Conservation (phyloP, 176 grass and related monocot genomes). For the Triticum turgidum region DNA sequence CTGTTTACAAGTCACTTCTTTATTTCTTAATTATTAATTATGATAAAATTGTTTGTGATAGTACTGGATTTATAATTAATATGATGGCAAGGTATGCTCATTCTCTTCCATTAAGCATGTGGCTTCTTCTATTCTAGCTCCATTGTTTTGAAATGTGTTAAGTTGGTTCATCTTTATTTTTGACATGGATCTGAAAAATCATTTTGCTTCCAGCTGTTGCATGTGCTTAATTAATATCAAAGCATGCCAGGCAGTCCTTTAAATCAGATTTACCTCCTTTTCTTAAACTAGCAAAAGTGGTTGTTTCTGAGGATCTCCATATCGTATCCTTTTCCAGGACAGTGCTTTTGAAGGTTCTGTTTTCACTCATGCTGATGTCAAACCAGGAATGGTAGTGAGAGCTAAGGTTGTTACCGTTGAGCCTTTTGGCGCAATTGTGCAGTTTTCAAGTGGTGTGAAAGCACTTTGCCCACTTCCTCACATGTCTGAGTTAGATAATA, state of each 20-base stretch:
- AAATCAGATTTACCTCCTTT: background rate
- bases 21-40: background rate
- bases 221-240: background rate
- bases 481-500: slow-evolving; percentile 86
- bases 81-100: background rate
- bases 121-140: background rate
- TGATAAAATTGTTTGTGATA: background rate
- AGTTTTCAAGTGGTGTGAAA: slow-evolving; percentile 95
- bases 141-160: background rate
- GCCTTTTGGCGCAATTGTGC: slow-evolving; percentile 69
- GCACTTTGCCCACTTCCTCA: slow-evolving; percentile 89
- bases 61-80: background rate
- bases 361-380: slow-evolving; percentile 98
- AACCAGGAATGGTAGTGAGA: slow-evolving; percentile 90
- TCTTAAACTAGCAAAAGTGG: background rate
- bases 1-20: background rate
- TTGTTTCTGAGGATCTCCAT: slow-evolving; percentile 2
- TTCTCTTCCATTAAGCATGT: background rate
- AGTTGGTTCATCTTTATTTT: background rate
- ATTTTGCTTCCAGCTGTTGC: background rate
- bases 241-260: background rate
- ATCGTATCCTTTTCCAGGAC: slow-evolving; percentile 54
- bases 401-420: slow-evolving; percentile 80
- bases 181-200: background rate
- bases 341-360: slow-evolving; percentile 97